phyloP scores from a whole-genome alignment of 2,329 filamentous ascomycete species.

The Aspergillus pseudoglaucus region DNA sequence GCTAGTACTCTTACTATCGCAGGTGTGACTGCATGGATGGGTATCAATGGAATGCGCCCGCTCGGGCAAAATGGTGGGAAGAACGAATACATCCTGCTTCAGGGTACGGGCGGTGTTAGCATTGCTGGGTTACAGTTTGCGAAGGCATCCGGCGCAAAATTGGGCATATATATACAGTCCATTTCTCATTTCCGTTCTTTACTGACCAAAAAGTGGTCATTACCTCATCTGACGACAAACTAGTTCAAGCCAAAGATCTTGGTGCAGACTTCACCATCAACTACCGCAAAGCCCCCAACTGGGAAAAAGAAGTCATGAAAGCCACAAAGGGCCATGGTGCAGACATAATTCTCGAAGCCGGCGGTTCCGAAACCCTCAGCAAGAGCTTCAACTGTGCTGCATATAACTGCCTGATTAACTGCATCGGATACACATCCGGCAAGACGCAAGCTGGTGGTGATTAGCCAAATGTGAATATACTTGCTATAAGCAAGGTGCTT shows the following conservation, averaged over 20 bases:
- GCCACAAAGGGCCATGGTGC: constrained; percentile 42
- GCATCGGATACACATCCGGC: constrained; percentile 44
- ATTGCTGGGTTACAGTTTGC: constrained; percentile 42
- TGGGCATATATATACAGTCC: constrained; percentile 4
- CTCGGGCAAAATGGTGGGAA: constrained; percentile 41
- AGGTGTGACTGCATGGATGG: constrained; percentile 47
- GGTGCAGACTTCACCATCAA: constrained; percentile 46
- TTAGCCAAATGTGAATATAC: constrained; percentile 54
- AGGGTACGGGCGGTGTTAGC: constrained; percentile 47
- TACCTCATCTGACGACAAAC: constrained; percentile 46
- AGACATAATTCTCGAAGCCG: constrained; percentile 48
- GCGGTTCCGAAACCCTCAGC: constrained; percentile 44
- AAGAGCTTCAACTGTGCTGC: constrained; percentile 41
- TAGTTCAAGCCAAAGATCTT: constrained; percentile 45
- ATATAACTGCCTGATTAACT: constrained; percentile 41
- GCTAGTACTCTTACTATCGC: constrained; percentile 40
- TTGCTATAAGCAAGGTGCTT: constrained; percentile 45
- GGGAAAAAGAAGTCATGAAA: constrained; percentile 40
- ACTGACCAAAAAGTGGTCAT: constrained; percentile 39
- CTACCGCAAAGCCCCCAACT: constrained; percentile 41
- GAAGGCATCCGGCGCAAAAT: constrained; percentile 42
- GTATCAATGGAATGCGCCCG: constrained; percentile 38
- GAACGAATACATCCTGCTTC: constrained; percentile 44
- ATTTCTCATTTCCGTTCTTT: constrained; percentile 22
- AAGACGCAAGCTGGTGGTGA: constrained; percentile 52